These are phyloP conservation scores for Cetraspora pellucida DNA, from an alignment of 192 early-diverging fungal genomes.

Conservation along the genomic window DNA sequence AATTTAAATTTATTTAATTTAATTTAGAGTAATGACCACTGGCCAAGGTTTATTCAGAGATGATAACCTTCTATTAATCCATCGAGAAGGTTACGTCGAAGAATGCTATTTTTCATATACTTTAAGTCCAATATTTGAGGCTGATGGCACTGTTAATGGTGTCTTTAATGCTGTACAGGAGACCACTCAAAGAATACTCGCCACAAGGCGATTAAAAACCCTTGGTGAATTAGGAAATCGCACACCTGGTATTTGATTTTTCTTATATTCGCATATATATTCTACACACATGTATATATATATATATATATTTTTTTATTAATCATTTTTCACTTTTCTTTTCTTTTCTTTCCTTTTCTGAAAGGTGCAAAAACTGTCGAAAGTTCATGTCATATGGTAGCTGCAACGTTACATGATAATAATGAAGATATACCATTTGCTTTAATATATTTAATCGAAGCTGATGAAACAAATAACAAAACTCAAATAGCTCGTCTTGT, in stretches of 20 bases:
- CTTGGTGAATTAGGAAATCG: slow-evolving; percentile 43
- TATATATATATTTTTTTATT: neutral
- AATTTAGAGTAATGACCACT: slow-evolving; percentile 19
- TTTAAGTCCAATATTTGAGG: slow-evolving; percentile 41
- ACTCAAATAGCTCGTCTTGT: neutral
- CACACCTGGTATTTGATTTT: slow-evolving; percentile 5
- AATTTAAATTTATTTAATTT: too few relatives aligned
- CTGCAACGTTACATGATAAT: neutral
- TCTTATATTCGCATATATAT: neutral
- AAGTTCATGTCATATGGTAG: slow-evolving; percentile 11
- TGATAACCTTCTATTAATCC: neutral
- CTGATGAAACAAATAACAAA: neutral
- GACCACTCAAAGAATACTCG: slow-evolving; percentile 40
- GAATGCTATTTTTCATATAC: slow-evolving; percentile 49
- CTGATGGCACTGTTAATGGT: slow-evolving; percentile 38
- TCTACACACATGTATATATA: neutral
- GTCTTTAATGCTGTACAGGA: slow-evolving; percentile 43
- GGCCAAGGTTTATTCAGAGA: slow-evolving; percentile 15
- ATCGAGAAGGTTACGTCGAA: slow-evolving; percentile 44
- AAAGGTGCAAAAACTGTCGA: slow-evolving; percentile 27
- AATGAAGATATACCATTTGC: slow-evolving; percentile 12
- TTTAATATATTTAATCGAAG: slow-evolving; percentile 3
- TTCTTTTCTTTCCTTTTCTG: neutral
- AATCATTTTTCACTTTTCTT: neutral
- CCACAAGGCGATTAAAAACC: slow-evolving; percentile 41